A percentile compares a stretch with the other conserved stretches of the same genome.
Conservation (phyloP, 2,329 filamentous ascomycete genomes). For the Coniochaeta sp. region DNA sequence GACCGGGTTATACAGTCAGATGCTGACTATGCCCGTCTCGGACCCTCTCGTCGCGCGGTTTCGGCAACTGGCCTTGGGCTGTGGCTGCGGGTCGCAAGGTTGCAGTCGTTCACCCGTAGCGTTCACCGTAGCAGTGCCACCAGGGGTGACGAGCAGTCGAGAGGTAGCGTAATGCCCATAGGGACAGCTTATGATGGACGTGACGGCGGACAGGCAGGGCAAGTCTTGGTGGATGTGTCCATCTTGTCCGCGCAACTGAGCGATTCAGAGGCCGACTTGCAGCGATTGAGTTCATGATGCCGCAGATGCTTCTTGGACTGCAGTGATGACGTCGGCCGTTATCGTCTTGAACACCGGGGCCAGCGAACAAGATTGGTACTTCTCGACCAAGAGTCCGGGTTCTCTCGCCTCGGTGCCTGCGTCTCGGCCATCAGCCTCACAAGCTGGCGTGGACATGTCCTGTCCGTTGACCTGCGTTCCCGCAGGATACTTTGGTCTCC, state of each 20-base stretch:
- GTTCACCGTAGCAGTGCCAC: not conserved
- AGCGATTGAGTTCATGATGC: not conserved
- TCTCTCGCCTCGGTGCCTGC: slow-evolving; percentile 21
- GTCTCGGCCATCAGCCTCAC: slow-evolving; percentile 15
- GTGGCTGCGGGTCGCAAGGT: not conserved
- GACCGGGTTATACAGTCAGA: too few relatives aligned
- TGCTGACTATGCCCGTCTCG: not conserved
- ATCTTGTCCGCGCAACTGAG: not conserved
- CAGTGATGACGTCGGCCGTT: slow-evolving; percentile 41
- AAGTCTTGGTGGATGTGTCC: not conserved
- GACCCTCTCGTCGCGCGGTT: not conserved
- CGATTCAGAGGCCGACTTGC: not conserved
- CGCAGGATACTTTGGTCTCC: slow-evolving; percentile 57
- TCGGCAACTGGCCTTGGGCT: not conserved
- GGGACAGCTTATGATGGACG: not conserved
- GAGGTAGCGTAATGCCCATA: not conserved
- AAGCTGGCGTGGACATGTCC: slow-evolving; percentile 35
- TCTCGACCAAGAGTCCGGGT: slow-evolving; percentile 51
- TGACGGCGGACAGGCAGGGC: not conserved
- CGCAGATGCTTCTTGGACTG: slow-evolving; percentile 2
- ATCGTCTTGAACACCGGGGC: slow-evolving; percentile 62
- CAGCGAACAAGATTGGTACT: slow-evolving; percentile 67
- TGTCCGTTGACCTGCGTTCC: slow-evolving; percentile 57
- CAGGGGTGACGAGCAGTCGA: too few relatives aligned
- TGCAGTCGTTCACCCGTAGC: too few relatives aligned